Evolutionary conservation across 1,284 basidiomycete species (phyloP).

Genomic region (Prillingera fragicola): DNA sequence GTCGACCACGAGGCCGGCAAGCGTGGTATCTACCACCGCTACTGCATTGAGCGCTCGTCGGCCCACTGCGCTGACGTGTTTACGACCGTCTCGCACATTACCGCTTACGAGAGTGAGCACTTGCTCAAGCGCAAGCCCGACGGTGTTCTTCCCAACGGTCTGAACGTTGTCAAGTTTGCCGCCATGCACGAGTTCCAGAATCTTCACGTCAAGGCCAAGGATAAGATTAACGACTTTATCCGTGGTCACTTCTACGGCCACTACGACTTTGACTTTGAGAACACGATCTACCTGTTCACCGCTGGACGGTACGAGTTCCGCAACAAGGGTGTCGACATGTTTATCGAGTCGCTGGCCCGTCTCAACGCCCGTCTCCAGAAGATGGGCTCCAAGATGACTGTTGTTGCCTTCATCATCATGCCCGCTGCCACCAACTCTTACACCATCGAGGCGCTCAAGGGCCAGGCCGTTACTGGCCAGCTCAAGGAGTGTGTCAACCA

Average conservation of each 20-base stretch:
- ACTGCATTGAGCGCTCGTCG: constrained; percentile 93
- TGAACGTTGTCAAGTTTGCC: constrained; percentile 95
- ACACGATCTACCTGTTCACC: constrained; percentile 97
- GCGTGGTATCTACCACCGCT: constrained; percentile 80
- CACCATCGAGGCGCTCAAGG: constrained; percentile 95
- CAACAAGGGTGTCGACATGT: constrained; percentile 99
- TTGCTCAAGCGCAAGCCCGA: constrained; percentile 92
- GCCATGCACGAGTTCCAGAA: constrained; percentile 98
- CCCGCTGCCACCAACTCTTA: constrained; percentile 93
- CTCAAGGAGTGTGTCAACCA: constrained; percentile 89
- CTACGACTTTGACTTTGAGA: constrained; percentile 91
- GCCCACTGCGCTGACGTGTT: constrained; percentile 96
- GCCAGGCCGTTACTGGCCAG: constrained; percentile 96
- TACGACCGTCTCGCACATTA: constrained; percentile 96
- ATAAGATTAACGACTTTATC: constrained; percentile 96
- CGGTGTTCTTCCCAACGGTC: constrained; percentile 93
- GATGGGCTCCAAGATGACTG: constrained; percentile 69
- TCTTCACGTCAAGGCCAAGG: constrained; percentile 81
- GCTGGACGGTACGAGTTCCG: constrained; percentile 98
- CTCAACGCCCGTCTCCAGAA: constrained; percentile 84
- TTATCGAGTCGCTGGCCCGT: constrained; percentile 91
- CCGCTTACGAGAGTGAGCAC: constrained; percentile 94
- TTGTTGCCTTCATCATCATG: constrained; percentile 99
- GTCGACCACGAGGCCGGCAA: constrained; percentile 99
- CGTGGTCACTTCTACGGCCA: constrained; percentile 98